Evolutionary conservation across 2,329 filamentous ascomycete species (phyloP).

Genomic region (Aspergillus intermedius): DNA sequence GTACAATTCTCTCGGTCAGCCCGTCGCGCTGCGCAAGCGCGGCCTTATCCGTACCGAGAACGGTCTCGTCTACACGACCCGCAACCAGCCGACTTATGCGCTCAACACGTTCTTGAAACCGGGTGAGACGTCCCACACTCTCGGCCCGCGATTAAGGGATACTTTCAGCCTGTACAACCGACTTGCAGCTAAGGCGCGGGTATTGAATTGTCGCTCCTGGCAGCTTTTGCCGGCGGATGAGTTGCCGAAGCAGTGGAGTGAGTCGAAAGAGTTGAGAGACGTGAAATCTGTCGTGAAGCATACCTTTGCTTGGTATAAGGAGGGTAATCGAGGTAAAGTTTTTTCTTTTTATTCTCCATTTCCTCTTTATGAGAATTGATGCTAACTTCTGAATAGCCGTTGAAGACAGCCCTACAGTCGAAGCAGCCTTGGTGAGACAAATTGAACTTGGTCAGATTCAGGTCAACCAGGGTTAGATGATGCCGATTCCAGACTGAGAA

Average conservation of each 20-base stretch:
- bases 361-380: background rate
- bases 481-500: too few relatives aligned
- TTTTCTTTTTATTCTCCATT: background rate
- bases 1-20: constrained; percentile 1
- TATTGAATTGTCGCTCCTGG: constrained; percentile 11
- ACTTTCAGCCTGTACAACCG: constrained; percentile 12
- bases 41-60: constrained; percentile 4
- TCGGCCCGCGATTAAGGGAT: constrained; percentile 8
- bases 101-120: constrained; percentile 15
- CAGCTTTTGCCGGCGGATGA: constrained; percentile 10
- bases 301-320: background rate
- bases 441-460: too few relatives aligned
- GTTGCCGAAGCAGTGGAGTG: constrained; percentile 13
- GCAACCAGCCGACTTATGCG: constrained; percentile 5
- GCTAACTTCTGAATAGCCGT: too few relatives aligned
- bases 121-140: constrained; percentile 3
- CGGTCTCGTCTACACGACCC: background rate
- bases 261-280: background rate
- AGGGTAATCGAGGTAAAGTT: background rate
- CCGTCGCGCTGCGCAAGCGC: constrained; percentile 12
- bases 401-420: too few relatives aligned
- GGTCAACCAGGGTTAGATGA: too few relatives aligned
- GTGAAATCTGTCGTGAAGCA: background rate
- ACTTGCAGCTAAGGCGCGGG: constrained; percentile 9
- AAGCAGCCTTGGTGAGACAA: too few relatives aligned